A percentile compares a stretch with the other conserved stretches of the same genome.
Conservation (phyloP, 345 rosid genomes). For the Camelina laxa region DNA sequence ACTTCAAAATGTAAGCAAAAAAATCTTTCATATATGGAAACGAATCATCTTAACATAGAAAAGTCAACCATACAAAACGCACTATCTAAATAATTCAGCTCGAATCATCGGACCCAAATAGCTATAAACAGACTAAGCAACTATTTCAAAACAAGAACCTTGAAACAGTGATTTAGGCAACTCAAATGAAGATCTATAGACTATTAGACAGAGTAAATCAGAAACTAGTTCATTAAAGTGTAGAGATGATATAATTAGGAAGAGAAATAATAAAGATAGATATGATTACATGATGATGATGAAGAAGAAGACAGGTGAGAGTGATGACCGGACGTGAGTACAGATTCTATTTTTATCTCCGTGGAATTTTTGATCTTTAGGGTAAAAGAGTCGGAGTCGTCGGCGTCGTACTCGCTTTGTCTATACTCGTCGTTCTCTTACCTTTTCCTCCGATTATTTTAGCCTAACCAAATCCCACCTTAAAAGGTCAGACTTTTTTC, state of each 20-base stretch:
- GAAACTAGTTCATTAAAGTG: not conserved
- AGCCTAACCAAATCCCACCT: too few relatives aligned
- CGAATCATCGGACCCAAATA: not conserved
- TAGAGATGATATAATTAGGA: too few relatives aligned
- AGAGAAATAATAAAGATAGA: too few relatives aligned
- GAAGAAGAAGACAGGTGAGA: constrained; percentile 19
- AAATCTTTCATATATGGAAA: constrained; percentile 2
- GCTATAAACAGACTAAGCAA: too few relatives aligned
- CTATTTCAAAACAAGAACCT: constrained; percentile 16
- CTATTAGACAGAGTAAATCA: not conserved
- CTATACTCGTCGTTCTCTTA: constrained; percentile 33
- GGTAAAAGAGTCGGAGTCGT: constrained; percentile 11
- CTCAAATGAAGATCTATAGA: constrained; percentile 7
- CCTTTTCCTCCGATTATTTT: constrained; percentile 14
- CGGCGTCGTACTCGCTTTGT: constrained; percentile 39
- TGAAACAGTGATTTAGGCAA: constrained; percentile 3
- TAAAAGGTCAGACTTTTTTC: too few relatives aligned
- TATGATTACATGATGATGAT: constrained; percentile 38
- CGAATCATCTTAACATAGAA: not conserved
- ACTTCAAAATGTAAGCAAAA: constrained; percentile 9
- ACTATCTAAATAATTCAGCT: not conserved
- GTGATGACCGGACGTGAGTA: constrained; percentile 37
- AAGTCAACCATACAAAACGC: constrained; percentile 8
- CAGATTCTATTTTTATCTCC: constrained; percentile 18
- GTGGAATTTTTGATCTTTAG: constrained; percentile 11